Evolutionary conservation across 1,139 yeast genomes (phyloP), one percentile per base, ranked within the genome.

Genomic region (Protomyces gravidus): DNA sequence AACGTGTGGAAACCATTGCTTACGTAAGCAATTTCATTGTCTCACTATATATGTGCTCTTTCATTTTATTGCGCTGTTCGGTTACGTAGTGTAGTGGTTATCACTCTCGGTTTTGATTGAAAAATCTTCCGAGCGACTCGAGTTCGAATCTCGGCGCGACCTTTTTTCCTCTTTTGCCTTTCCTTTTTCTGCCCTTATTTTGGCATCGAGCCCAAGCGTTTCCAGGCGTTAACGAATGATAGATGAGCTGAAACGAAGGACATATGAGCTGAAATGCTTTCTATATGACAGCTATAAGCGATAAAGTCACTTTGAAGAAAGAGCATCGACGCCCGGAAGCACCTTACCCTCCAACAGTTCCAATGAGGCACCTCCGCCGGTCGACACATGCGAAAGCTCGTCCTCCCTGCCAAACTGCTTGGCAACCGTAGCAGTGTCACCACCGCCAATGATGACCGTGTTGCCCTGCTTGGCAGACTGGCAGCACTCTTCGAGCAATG

Each of bases 341-440:
- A 81, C 94, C 83, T 90, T 90, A 79, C 97, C 97, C 80, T 90
- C 97, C 74, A 90, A 85, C 75, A 90, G 85, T 78, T 90, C 97
- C 75, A 90, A 83, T 64, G 97, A 89, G 67, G 97, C 97, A 82
- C 97, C 97, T 78, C 97, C 97, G 78, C 97, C 97, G 66, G 97
- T 90, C 67, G 97, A 89, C 67, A 90, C 96, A 77, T 90, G 97
- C 61, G 96, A 88, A 72, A 90, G 83, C 80, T 89, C 87, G 74
- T 87, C 95, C 70, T 88, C 92, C 67, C 84, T 96, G 73, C 96
- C 96, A 76, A 78, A 90, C 81, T 90, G 90, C 87, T 89, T 89
- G 71, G 96, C 96, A 67, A 89, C 97, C 68, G 97, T 90, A 68
- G 97, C 97, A 71, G 97, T 90, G 78, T 90, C 97, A 81, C 97